These are phyloP conservation scores for Pseudomicrostroma phylloplanum DNA, from an alignment of 1,284 basidiomycete genomes.

Conservation along the genomic window DNA sequence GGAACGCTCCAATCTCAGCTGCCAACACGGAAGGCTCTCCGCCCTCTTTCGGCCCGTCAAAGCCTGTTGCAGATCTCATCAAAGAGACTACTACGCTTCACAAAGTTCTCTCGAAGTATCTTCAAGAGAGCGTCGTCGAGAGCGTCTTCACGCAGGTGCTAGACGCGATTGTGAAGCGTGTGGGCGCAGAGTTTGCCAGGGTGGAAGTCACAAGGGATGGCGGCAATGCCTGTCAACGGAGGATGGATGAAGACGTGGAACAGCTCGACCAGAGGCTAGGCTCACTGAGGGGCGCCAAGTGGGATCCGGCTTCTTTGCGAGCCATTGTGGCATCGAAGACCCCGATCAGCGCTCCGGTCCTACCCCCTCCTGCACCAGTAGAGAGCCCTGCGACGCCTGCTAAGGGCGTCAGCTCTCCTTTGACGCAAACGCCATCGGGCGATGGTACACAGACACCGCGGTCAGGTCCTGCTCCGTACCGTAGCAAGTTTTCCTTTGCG, in stretches of 20 bases:
- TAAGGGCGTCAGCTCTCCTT: background rate
- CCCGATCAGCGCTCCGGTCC: constrained; percentile 9
- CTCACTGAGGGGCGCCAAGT: constrained; percentile 31
- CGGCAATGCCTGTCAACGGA: constrained; percentile 15
- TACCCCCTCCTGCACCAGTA: constrained; percentile 7
- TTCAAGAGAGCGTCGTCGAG: constrained; percentile 52
- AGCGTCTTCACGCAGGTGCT: constrained; percentile 38
- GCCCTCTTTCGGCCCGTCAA: constrained; percentile 54
- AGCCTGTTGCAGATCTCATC: constrained; percentile 82
- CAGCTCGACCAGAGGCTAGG: constrained; percentile 33
- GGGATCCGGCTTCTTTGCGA: constrained; percentile 30
- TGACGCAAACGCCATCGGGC: background rate
- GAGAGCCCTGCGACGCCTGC: background rate
- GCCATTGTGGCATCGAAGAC: constrained; percentile 16
- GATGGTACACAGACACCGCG: background rate
- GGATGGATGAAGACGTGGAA: constrained; percentile 28
- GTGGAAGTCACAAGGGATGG: constrained; percentile 25
- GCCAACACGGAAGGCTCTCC: constrained; percentile 10
- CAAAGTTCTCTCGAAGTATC: constrained; percentile 88
- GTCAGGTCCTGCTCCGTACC: constrained; percentile 1
- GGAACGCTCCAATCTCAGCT: constrained; percentile 22
- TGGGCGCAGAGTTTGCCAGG: constrained; percentile 32
- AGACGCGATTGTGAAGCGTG: constrained; percentile 30
- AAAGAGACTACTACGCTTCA: constrained; percentile 94
- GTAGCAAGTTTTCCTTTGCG: constrained; percentile 4